These are phyloP conservation scores for Panaeolus papilionaceus DNA, from an alignment of 768 basidiomycete genomes.

Conservation along the genomic window DNA sequence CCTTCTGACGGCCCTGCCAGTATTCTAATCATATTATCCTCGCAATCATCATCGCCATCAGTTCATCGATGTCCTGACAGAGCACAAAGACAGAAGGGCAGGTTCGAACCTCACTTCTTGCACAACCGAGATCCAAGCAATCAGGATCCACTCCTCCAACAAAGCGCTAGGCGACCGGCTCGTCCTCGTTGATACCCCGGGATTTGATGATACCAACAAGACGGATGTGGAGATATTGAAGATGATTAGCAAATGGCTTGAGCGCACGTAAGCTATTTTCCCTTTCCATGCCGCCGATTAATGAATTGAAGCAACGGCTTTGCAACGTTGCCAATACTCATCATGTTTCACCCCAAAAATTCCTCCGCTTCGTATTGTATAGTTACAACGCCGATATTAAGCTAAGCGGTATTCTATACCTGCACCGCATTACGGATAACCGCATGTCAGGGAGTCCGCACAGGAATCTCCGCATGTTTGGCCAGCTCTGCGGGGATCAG, in stretches of 20 bases:
- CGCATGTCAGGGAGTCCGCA: constrained; percentile 43
- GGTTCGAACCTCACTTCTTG: constrained; percentile 25
- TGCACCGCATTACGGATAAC: constrained; percentile 45
- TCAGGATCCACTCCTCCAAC: constrained; percentile 14
- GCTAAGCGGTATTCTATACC: constrained; percentile 43
- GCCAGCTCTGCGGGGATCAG: constrained; percentile 47
- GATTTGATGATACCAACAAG: constrained; percentile 22
- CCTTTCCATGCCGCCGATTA: background rate
- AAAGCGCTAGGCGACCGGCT: constrained; percentile 16
- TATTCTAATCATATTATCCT: background rate
- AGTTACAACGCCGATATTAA: constrained; percentile 29
- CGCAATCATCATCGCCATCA: constrained; percentile 17
- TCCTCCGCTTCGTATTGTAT: background rate
- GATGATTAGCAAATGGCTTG: constrained; percentile 19
- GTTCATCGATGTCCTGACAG: constrained; percentile 34
- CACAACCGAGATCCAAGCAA: constrained; percentile 28
- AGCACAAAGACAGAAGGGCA: constrained; percentile 20
- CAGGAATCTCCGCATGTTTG: constrained; percentile 52
- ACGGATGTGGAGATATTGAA: constrained; percentile 23
- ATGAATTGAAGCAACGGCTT: background rate
- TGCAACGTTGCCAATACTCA: constrained; percentile 5
- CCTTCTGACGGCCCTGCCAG: background rate
- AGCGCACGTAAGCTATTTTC: constrained; percentile 10
- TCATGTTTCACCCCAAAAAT: constrained; percentile 5
- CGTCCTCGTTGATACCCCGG: constrained; percentile 26